Evolutionary conservation across 179 eudicot genomes (phyloP).

Genomic region (Carnegiea gigantea): DNA sequence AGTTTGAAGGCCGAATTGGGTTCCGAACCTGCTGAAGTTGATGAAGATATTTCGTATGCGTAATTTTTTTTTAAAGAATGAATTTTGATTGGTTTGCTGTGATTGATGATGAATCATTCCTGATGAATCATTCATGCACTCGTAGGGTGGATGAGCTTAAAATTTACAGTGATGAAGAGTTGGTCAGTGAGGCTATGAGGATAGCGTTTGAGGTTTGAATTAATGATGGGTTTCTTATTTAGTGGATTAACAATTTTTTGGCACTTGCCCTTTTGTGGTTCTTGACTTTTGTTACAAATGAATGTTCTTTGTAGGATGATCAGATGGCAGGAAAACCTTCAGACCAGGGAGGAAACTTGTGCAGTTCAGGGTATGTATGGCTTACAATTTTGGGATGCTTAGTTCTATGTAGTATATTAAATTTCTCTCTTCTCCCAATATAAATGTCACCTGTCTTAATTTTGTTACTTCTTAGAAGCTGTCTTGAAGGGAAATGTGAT

Average conservation of each 20-base stretch:
- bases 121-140: background rate
- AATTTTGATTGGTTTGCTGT: background rate
- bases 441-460: no score
- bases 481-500: background rate
- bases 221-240: background rate
- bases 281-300: background rate
- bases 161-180: constrained; percentile 65
- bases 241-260: background rate
- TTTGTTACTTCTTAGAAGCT: no score
- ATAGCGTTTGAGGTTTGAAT: constrained; percentile 68
- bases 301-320: constrained; percentile 35
- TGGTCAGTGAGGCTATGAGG: constrained; percentile 62
- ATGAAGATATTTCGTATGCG: constrained; percentile 46
- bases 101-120: background rate
- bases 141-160: constrained; percentile 73
- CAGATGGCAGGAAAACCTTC: constrained; percentile 33
- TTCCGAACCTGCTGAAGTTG: constrained; percentile 19
- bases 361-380: constrained; percentile 38
- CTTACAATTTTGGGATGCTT: background rate
- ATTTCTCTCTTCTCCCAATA: background rate
- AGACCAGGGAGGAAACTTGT: constrained; percentile 26
- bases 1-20: constrained; percentile 36
- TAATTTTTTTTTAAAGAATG: background rate
- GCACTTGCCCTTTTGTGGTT: background rate
- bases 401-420: background rate